These are phyloP conservation scores for Macrotyloma uniflorum DNA, from an alignment of 306 rosid species.

Conservation along the genomic window DNA sequence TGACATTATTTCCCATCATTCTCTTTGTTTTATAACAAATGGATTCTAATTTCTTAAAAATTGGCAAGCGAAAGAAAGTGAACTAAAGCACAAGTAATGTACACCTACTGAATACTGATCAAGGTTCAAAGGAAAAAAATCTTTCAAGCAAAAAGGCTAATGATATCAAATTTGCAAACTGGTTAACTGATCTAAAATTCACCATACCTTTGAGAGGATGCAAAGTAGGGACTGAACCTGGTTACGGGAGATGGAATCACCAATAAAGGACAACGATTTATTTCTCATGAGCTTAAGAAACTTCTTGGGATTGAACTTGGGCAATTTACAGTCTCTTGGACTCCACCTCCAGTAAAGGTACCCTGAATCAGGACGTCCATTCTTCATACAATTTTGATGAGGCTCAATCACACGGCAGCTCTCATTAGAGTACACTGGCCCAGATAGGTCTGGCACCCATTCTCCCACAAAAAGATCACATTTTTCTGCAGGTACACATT, in stretches of 20 bases:
- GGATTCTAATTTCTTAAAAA: neutral
- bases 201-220: conserved; percentile 71
- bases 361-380: conserved; percentile 82
- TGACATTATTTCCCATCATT: neutral
- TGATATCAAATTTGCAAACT: conserved; percentile 29
- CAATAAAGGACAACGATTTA: conserved; percentile 73
- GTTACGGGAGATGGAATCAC: conserved; percentile 91
- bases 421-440: conserved; percentile 72
- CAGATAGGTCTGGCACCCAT: conserved; percentile 69
- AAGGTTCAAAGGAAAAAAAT: neutral
- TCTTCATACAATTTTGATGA: conserved; percentile 86
- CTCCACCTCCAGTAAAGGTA: conserved; percentile 88
- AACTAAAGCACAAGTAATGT: neutral
- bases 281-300: conserved; percentile 73
- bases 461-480: conserved; percentile 84
- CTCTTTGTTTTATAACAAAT: neutral
- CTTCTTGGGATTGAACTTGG: conserved; percentile 62
- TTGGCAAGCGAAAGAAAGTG: neutral
- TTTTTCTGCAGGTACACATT: conserved; percentile 39
- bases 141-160: neutral
- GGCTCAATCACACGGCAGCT: conserved; percentile 72
- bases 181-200: neutral
- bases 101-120: neutral
- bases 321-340: conserved; percentile 67
- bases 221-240: conserved; percentile 89